A percentile compares a stretch with the other conserved stretches of the same genome.
These are phyloP conservation scores for Coniferiporia sulphurascens DNA, from an alignment of 1,284 basidiomycete species.

Conservation along the genomic window DNA sequence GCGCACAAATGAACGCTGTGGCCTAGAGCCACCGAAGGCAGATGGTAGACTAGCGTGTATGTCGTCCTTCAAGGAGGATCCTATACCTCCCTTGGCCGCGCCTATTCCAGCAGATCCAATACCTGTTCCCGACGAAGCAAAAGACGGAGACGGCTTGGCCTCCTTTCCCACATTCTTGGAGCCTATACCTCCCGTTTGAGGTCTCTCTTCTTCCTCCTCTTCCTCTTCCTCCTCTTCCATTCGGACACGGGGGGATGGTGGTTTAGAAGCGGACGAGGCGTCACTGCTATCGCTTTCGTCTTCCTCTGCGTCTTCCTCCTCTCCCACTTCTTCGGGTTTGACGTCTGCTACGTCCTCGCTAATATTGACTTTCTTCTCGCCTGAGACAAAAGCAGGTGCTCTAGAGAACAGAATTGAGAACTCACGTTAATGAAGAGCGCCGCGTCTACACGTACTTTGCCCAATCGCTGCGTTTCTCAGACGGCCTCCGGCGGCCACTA, in stretches of 20 bases:
- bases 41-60: conserved; percentile 33
- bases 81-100: conserved; percentile 32
- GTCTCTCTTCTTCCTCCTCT: conserved; percentile 38
- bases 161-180: conserved; percentile 26
- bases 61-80: conserved; percentile 24
- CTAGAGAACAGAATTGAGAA: conserved; percentile 22
- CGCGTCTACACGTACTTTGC: conserved; percentile 44
- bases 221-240: conserved; percentile 38
- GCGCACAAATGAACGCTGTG: conserved; percentile 55
- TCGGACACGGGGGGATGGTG: conserved; percentile 48
- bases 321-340: conserved; percentile 28
- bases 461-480: conserved; percentile 49
- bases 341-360: conserved; percentile 40
- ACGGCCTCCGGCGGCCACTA: conserved; percentile 22
- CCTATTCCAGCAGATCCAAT: conserved; percentile 21
- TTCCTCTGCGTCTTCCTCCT: conserved; percentile 27
- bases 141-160: conserved; percentile 19
- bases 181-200: conserved; percentile 49
- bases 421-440: conserved; percentile 3
- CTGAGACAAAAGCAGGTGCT: conserved; percentile 72
- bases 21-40: conserved; percentile 38
- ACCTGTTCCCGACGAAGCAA: conserved; percentile 13
- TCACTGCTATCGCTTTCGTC: conserved; percentile 34
- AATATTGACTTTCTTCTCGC: conserved; percentile 47
- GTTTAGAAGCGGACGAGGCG: conserved; percentile 32